Evolutionary conservation across 2,329 filamentous ascomycete species (phyloP).

Genomic region (Beauveria australis): DNA sequence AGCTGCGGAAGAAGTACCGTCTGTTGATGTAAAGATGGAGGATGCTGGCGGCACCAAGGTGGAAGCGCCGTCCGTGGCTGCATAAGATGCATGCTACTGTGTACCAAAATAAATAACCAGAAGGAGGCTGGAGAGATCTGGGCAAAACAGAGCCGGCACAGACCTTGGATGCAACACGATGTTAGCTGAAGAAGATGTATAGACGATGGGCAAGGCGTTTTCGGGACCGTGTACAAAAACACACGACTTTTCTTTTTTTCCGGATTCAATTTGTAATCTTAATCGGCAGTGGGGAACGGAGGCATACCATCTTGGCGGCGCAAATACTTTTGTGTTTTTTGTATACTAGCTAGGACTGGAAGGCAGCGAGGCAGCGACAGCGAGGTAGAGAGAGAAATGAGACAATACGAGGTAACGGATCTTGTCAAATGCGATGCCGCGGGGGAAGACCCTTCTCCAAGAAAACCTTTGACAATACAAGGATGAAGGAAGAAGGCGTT

Average conservation of each 20-base stretch:
- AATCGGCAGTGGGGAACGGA: neutral
- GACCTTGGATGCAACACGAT: neutral
- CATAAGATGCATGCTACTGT: neutral
- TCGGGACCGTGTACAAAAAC: neutral
- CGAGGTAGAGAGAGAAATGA: neutral
- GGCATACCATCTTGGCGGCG: neutral
- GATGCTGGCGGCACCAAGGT: neutral
- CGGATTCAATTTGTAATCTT: neutral
- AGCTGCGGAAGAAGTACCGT: neutral
- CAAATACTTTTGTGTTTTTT: neutral
- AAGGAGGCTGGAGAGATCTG: too few relatives aligned
- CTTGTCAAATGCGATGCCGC: too few relatives aligned
- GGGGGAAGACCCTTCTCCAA: too few relatives aligned
- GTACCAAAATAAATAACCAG: neutral
- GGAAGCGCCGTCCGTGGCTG: neutral
- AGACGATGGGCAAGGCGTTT: neutral
- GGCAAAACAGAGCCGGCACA: neutral
- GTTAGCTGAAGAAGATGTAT: neutral
- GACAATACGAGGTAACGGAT: neutral
- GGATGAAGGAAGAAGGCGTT: too few relatives aligned
- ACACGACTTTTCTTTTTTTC: neutral
- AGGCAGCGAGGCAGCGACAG: neutral
- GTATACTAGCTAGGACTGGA: neutral
- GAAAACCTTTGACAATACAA: too few relatives aligned
- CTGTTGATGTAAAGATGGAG: neutral